phyloP scores from a whole-genome alignment of 2,329 filamentous ascomycete genomes.

The Byssothecium circinans region DNA sequence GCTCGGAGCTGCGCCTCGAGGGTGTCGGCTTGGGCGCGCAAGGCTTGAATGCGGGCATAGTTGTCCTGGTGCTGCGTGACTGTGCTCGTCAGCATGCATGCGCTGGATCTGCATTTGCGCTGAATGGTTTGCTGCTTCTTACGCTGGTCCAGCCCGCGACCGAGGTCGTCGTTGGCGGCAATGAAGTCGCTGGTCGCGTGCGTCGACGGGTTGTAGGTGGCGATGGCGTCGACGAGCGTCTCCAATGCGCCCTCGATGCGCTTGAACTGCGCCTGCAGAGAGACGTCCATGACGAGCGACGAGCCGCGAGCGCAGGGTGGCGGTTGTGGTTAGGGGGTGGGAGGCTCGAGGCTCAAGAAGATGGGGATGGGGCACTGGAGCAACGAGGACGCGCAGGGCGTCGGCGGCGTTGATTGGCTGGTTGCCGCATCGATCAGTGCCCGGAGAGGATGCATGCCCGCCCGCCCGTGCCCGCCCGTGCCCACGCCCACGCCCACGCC shows the following conservation, averaged over 20 bases:
- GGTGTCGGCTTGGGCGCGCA: slow-evolving; percentile 65
- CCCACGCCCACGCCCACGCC: too few species aligned
- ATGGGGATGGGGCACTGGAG: neutral
- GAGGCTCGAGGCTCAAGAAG: neutral
- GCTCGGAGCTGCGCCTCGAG: slow-evolving; percentile 74
- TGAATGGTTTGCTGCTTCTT: slow-evolving; percentile 11
- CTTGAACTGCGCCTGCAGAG: slow-evolving; percentile 49
- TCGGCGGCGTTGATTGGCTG: neutral
- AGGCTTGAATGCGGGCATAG: slow-evolving; percentile 65
- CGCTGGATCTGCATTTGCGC: neutral
- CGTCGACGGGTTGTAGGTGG: slow-evolving; percentile 77
- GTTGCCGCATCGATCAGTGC: neutral
- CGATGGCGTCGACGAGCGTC: slow-evolving; percentile 74
- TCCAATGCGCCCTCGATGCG: slow-evolving; percentile 57
- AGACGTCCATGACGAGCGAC: slow-evolving; percentile 42
- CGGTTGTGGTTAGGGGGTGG: neutral
- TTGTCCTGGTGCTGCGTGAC: slow-evolving; percentile 77
- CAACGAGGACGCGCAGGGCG: too few species aligned
- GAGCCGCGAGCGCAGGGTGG: neutral
- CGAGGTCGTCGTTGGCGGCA: slow-evolving; percentile 69
- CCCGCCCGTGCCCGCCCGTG: too few species aligned
- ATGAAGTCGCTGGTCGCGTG: slow-evolving; percentile 69
- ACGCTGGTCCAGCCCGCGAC: slow-evolving; percentile 67
- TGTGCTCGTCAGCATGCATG: slow-evolving; percentile 34
- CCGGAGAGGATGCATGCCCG: too few species aligned